Conservation (phyloP, 169 alveolate species). For the Eimeria acervulina region DNA sequence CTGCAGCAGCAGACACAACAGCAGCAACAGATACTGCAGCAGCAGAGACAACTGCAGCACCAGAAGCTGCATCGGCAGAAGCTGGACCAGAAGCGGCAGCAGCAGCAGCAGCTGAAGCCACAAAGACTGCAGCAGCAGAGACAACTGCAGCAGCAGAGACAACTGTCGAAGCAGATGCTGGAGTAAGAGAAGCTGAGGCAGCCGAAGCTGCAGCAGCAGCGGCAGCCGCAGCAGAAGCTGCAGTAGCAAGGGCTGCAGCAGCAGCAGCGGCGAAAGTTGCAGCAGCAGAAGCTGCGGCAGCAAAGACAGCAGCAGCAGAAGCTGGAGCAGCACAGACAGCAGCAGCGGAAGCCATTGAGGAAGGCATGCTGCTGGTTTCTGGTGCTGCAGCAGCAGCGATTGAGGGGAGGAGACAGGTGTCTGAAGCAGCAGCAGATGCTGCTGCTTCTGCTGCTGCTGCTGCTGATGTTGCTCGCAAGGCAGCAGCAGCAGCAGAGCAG, state of each 20-base stretch:
- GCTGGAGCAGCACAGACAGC: background rate
- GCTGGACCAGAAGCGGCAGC: too few species aligned
- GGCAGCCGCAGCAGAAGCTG: background rate
- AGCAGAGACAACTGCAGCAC: too few species aligned
- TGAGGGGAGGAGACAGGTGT: conserved; percentile 24
- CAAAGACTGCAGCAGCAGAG: background rate
- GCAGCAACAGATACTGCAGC: too few species aligned
- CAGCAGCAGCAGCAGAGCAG: conserved; percentile 30
- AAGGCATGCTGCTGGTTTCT: background rate
- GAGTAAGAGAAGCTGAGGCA: too few species aligned
- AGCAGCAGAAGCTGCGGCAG: background rate
- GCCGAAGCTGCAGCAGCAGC: background rate
- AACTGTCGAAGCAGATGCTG: background rate
- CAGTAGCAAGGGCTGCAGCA: background rate
- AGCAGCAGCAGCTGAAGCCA: too few species aligned
- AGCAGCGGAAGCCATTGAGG: conserved; percentile 27
- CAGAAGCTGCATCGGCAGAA: too few species aligned
- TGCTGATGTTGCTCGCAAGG: background rate
- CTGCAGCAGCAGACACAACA: too few species aligned
- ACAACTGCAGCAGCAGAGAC: background rate
- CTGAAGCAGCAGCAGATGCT: conserved; percentile 18
- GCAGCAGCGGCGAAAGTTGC: background rate
- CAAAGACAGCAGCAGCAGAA: background rate
- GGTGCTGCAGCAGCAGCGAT: conserved; percentile 33
- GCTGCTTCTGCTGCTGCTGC: conserved; percentile 38